Percentiles rank a stretch among this genome's conserved stretches.
These are phyloP conservation scores for Fraxinus velutina DNA, from an alignment of 305 asterid species.

Conservation along the genomic window DNA sequence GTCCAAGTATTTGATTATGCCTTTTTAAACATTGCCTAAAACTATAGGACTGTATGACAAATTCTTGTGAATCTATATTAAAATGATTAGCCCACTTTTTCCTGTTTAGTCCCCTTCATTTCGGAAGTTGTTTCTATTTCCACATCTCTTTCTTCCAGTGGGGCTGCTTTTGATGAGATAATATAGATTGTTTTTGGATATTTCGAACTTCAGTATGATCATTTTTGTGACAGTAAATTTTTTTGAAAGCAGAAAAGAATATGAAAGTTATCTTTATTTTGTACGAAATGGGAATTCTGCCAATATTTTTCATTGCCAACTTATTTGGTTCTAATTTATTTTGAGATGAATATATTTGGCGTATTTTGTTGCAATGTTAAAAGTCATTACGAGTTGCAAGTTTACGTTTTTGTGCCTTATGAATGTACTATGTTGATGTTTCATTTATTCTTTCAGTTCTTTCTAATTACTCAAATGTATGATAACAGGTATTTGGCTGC, in stretches of 20 bases:
- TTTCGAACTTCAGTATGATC: neutral
- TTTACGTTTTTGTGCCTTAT: neutral
- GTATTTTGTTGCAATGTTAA: neutral
- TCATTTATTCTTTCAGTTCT: neutral
- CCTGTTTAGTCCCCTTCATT: too few relatives aligned
- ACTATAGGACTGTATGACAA: neutral
- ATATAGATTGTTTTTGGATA: neutral
- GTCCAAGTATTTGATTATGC: neutral
- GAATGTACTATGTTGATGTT: neutral
- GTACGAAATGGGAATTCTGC: neutral
- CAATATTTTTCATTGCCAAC: neutral
- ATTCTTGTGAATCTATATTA: neutral
- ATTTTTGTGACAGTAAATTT: neutral
- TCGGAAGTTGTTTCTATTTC: too few relatives aligned
- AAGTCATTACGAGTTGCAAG: neutral
- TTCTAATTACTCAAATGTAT: neutral
- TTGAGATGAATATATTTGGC: neutral
- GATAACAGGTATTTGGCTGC: neutral
- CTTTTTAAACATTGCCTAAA: neutral
- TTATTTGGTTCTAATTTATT: too few relatives aligned
- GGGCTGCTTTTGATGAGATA: neutral
- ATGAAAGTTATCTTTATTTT: too few relatives aligned
- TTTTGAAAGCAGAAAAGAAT: neutral
- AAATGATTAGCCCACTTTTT: neutral
- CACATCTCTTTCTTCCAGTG: neutral